These are phyloP conservation scores for Pleurotus giganteus DNA, from an alignment of 768 basidiomycete species.

Conservation along the genomic window DNA sequence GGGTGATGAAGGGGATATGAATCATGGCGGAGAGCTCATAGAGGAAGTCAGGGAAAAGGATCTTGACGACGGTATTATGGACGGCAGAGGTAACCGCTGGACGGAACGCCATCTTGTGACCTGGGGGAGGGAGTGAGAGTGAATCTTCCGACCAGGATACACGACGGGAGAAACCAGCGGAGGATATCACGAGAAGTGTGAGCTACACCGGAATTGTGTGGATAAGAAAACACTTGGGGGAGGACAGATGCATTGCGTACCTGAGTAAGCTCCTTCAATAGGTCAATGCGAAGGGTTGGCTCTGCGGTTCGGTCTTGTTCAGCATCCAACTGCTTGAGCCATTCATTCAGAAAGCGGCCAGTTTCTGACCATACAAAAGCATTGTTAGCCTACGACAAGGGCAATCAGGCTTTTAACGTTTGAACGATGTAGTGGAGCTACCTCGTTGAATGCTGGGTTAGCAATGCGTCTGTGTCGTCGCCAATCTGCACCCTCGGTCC, in stretches of 20 bases:
- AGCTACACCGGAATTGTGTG: slow-evolving; percentile 14
- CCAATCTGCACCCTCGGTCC: slow-evolving; percentile 43
- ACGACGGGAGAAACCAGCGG: slow-evolving; percentile 31
- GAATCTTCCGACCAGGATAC: slow-evolving; percentile 24
- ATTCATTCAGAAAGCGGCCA: slow-evolving; percentile 35
- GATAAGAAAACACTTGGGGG: too few relatives aligned
- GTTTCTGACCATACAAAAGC: slow-evolving; percentile 50
- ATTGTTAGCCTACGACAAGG: slow-evolving; percentile 35
- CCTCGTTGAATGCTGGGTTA: slow-evolving; percentile 52
- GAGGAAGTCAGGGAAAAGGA: slow-evolving; percentile 25
- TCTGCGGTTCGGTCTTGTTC: neutral
- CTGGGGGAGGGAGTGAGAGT: slow-evolving; percentile 11
- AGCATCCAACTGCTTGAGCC: slow-evolving; percentile 36
- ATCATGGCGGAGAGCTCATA: slow-evolving; percentile 13
- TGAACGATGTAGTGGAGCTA: slow-evolving; percentile 9
- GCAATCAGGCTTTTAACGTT: neutral
- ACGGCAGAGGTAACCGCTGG: slow-evolving; percentile 21
- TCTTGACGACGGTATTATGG: slow-evolving; percentile 20
- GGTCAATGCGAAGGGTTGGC: slow-evolving; percentile 17
- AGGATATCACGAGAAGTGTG: slow-evolving; percentile 26
- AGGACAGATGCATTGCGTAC: slow-evolving; percentile 11
- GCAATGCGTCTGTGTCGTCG: slow-evolving; percentile 42
- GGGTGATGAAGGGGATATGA: slow-evolving; percentile 28
- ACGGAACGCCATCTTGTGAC: slow-evolving; percentile 26
- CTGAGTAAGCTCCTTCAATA: slow-evolving; percentile 23